Conservation (phyloP, 352 stramenopile species). For the Lagenidium sp. region DNA sequence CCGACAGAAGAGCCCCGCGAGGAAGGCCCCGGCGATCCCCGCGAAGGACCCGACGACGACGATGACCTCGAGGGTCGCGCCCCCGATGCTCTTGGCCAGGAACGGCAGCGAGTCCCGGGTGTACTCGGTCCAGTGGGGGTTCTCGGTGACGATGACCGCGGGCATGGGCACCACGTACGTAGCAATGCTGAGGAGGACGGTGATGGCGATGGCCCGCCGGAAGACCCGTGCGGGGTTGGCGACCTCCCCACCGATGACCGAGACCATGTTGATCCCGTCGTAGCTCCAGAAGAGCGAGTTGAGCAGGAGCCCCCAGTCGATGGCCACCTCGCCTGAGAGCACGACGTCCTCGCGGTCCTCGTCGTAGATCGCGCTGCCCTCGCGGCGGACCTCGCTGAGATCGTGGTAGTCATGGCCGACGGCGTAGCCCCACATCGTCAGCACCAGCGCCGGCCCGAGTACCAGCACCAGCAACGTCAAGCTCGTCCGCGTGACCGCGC, state of each 20-base stretch:
- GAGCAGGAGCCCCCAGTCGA: slow-evolving; percentile 48
- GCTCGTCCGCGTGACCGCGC: too few relatives aligned
- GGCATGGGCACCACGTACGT: slow-evolving; percentile 75
- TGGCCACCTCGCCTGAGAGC: slow-evolving; percentile 1
- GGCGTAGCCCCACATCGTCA: slow-evolving; percentile 4
- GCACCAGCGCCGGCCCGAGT: slow-evolving; percentile 74
- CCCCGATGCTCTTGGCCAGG: slow-evolving; percentile 24
- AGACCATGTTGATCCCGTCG: slow-evolving; percentile 79
- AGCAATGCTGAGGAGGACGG: slow-evolving; percentile 45
- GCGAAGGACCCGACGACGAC: slow-evolving; percentile 71
- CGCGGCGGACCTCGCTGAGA: slow-evolving; percentile 3
- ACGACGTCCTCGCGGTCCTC: background rate
- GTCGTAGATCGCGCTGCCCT: background rate
- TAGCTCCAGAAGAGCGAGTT: slow-evolving; percentile 92
- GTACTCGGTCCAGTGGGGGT: slow-evolving; percentile 12
- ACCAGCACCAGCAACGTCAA: slow-evolving; percentile 57
- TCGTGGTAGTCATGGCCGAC: slow-evolving; percentile 1
- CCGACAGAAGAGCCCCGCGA: slow-evolving; percentile 85
- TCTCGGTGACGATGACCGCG: slow-evolving; percentile 15
- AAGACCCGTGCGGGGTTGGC: slow-evolving; percentile 53
- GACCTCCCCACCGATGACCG: slow-evolving; percentile 75
- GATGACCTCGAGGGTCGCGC: slow-evolving; percentile 63
- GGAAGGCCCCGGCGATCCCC: slow-evolving; percentile 84
- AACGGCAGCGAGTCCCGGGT: slow-evolving; percentile 5
- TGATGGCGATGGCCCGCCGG: slow-evolving; percentile 55